Evolutionary conservation across 2,329 filamentous ascomycete species (phyloP).

Genomic region (Penicillium brevicompactum): DNA sequence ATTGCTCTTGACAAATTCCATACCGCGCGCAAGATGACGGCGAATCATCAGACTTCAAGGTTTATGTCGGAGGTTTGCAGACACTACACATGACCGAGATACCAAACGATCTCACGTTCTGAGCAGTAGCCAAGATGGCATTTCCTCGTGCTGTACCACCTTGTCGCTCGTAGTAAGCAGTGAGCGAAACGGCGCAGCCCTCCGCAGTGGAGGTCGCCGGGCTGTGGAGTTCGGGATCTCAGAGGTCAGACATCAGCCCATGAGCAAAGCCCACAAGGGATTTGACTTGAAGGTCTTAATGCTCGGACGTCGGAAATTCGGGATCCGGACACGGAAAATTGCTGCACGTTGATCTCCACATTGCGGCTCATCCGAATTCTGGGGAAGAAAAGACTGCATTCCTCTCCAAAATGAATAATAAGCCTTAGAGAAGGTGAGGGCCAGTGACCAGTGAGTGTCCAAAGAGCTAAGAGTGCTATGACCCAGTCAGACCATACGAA

Average conservation of each 20-base stretch:
- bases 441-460: not conserved
- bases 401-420: not conserved
- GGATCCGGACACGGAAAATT: conserved; percentile 10
- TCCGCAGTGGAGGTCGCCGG: conserved; percentile 24
- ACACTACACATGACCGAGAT: not conserved
- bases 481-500: conserved; percentile 1
- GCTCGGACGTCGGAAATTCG: conserved; percentile 22
- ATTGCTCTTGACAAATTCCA: too few species aligned
- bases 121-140: not conserved
- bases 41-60: too few species aligned
- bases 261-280: not conserved
- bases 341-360: conserved; percentile 2
- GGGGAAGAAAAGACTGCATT: not conserved
- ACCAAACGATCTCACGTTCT: not conserved
- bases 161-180: not conserved
- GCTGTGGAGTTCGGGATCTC: not conserved
- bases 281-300: not conserved
- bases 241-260: not conserved
- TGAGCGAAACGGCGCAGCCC: conserved; percentile 7
- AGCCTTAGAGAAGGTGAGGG: too few species aligned
- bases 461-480: not conserved
- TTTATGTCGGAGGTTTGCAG: too few species aligned
- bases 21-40: too few species aligned
- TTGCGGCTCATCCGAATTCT: conserved; percentile 6
- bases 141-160: not conserved